Conservation (phyloP, 2,329 filamentous ascomycete genomes). For the Hypoxylon sp. region DNA sequence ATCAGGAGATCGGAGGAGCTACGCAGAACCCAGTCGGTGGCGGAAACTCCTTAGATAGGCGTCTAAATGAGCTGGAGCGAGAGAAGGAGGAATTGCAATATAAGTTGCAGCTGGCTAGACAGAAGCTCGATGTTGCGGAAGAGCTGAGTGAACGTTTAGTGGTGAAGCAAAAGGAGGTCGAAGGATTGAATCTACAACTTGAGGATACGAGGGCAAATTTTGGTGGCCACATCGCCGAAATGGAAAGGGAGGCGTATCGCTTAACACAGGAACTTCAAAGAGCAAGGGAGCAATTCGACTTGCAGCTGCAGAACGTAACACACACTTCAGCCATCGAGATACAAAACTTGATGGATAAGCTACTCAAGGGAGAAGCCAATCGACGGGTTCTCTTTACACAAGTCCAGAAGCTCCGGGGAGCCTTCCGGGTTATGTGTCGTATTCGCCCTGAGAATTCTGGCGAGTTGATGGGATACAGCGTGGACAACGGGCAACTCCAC, state of each 20-base stretch:
- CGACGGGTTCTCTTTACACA: conserved; percentile 95
- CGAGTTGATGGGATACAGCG: conserved; percentile 18
- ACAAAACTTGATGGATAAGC: conserved; percentile 30
- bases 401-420: conserved; percentile 95
- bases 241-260: neutral
- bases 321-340: neutral
- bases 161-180: neutral
- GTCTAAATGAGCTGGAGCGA: conserved; percentile 2
- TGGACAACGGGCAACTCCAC: conserved; percentile 15
- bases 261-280: conserved; percentile 15
- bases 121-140: neutral
- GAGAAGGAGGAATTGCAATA: conserved; percentile 10
- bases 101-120: neutral
- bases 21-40: neutral
- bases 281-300: conserved; percentile 2
- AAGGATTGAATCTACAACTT: neutral
- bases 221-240: neutral
- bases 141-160: neutral
- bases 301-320: neutral
- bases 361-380: conserved; percentile 58
- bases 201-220: neutral
- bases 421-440: conserved; percentile 97
- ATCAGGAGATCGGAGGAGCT: neutral
- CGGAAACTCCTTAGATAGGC: neutral
- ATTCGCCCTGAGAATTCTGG: conserved; percentile 74